Percentiles rank a stretch among this genome's conserved stretches.
Evolutionary conservation across 2,329 filamentous ascomycete genomes (phyloP).

Genomic region (Neodidymelliopsis sp.): DNA sequence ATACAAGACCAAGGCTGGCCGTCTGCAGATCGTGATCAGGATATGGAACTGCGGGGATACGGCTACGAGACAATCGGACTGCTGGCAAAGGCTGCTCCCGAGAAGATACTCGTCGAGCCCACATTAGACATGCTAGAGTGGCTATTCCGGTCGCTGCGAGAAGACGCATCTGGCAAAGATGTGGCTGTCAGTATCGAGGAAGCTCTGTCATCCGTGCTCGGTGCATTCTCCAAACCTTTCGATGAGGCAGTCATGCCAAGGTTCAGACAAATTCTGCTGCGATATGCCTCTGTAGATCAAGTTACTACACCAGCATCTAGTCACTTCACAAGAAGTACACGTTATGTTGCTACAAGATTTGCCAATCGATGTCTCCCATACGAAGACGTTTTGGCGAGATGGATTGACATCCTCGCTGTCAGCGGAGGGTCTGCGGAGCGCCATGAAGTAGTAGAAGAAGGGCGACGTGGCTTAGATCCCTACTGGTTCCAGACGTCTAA

Average conservation of each 20-base stretch:
- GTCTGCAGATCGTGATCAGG: conserved; percentile 61
- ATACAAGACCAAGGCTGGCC: conserved; percentile 88
- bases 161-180: conserved; percentile 75
- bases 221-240: conserved; percentile 60
- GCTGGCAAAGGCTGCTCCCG: conserved; percentile 71
- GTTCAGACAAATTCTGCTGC: conserved; percentile 45
- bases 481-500: conserved; percentile 74
- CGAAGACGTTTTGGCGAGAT: conserved; percentile 78
- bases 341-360: conserved; percentile 85
- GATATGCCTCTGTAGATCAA: conserved; percentile 36
- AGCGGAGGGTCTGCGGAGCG: conserved; percentile 71
- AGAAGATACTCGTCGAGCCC: conserved; percentile 61
- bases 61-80: conserved; percentile 93
- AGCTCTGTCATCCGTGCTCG: conserved; percentile 79
- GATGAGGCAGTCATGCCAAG: conserved; percentile 51
- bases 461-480: conserved; percentile 83
- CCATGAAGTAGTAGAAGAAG: conserved; percentile 88
- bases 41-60: conserved; percentile 73
- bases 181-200: conserved; percentile 90
- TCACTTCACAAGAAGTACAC: conserved; percentile 65
- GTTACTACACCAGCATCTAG: conserved; percentile 38
- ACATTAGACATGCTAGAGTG: conserved; percentile 70
- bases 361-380: conserved; percentile 88
- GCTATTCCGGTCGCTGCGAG: conserved; percentile 83
- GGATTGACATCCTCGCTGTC: conserved; percentile 86